Conservation (phyloP, 768 basidiomycete species). For the Leccinum sublutescens region DNA sequence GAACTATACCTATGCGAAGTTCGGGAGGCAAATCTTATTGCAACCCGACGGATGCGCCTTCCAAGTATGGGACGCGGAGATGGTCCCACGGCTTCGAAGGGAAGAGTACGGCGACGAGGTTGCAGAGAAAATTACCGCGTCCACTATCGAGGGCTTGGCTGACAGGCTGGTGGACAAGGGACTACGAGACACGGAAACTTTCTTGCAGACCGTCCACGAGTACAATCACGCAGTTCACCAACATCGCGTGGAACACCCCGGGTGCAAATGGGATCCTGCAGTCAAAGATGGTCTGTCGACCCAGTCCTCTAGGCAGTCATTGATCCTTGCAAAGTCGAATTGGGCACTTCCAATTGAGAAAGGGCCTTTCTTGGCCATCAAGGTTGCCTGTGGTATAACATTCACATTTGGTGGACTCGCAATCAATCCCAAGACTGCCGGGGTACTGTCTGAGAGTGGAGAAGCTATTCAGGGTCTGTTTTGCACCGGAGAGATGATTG, state of each 20-base stretch:
- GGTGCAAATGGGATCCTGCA: conserved; percentile 55
- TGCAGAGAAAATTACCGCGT: conserved; percentile 52
- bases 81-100: conserved; percentile 43
- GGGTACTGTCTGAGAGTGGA: conserved; percentile 44
- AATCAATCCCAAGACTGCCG: conserved; percentile 54
- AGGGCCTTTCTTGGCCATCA: conserved; percentile 61
- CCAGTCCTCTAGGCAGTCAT: conserved; percentile 34
- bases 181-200: conserved; percentile 39
- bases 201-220: conserved; percentile 45
- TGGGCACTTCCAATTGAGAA: conserved; percentile 60
- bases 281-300: conserved; percentile 63
- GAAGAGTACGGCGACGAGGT: conserved; percentile 68
- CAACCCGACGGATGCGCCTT: conserved; percentile 63
- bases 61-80: conserved; percentile 61
- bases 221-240: conserved; percentile 52
- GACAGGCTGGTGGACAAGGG: conserved; percentile 45
- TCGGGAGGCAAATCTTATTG: conserved; percentile 55
- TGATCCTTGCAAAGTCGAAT: conserved; percentile 58
- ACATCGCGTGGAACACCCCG: conserved; percentile 36
- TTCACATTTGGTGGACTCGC: conserved; percentile 72
- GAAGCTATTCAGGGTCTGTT: conserved; percentile 52
- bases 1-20: conserved; percentile 72
- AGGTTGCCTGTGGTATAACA: conserved; percentile 67
- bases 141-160: conserved; percentile 49
- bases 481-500: conserved; percentile 69